These are phyloP conservation scores for Arxiozyma slooffiae DNA, from an alignment of 1,139 yeast genomes.

Conservation along the genomic window DNA sequence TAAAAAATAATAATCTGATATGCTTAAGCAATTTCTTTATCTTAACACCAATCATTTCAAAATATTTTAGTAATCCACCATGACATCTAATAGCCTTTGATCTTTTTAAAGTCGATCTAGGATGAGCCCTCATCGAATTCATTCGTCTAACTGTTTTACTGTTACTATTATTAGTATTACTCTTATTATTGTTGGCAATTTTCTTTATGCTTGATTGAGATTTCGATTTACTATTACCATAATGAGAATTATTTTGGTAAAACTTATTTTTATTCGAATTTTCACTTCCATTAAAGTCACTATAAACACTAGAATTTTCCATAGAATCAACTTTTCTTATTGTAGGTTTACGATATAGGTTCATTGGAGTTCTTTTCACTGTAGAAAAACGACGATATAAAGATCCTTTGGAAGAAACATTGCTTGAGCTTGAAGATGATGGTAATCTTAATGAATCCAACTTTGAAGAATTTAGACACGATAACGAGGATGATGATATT, in stretches of 20 bases:
- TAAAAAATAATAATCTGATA: background rate
- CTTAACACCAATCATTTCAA: slow-evolving; percentile 18
- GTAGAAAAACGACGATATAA: too few species aligned
- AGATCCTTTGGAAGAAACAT: background rate
- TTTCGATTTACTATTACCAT: background rate
- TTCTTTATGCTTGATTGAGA: background rate
- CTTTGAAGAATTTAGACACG: background rate
- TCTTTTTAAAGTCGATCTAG: slow-evolving; percentile 20
- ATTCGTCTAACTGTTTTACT: background rate
- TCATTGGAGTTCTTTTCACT: slow-evolving; percentile 4
- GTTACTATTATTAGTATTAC: background rate
- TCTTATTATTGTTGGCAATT: background rate
- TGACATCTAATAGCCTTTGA: slow-evolving; percentile 29
- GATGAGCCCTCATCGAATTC: slow-evolving; percentile 1
- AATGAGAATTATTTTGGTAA: background rate
- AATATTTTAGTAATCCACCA: slow-evolving; percentile 28
- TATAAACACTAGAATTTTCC: background rate
- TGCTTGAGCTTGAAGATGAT: slow-evolving; percentile 1
- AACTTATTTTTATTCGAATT: background rate
- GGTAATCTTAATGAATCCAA: slow-evolving; percentile 1
- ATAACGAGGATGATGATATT: slow-evolving; percentile 8
- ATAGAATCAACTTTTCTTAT: slow-evolving; percentile 5
- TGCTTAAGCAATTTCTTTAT: slow-evolving; percentile 15
- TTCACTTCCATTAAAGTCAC: background rate
- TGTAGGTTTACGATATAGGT: slow-evolving; percentile 5